phyloP scores from a whole-genome alignment of 148 eudicot species.

The Vaccinium corymbosum region DNA sequence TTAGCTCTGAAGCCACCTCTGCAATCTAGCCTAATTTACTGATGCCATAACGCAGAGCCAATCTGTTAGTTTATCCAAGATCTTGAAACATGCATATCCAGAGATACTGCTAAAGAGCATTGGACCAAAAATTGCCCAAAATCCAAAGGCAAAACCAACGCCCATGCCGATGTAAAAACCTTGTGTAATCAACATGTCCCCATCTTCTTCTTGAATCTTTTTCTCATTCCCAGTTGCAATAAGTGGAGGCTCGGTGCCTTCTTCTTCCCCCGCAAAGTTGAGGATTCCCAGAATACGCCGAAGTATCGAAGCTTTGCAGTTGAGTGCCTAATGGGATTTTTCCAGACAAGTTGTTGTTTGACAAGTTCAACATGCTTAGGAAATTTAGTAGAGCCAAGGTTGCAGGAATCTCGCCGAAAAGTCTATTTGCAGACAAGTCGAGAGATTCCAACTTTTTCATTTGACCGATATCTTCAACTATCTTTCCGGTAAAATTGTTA shows the following conservation, averaged over 20 bases:
- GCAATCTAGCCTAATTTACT: background rate
- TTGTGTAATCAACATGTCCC: background rate
- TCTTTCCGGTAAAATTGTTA: conserved; percentile 20
- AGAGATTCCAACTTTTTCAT: conserved; percentile 21
- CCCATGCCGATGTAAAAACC: conserved; percentile 13
- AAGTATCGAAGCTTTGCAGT: conserved; percentile 22
- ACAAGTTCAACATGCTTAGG: conserved; percentile 25
- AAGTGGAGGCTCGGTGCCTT: background rate
- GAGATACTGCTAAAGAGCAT: background rate
- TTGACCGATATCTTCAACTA: conserved; percentile 18
- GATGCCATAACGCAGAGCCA: background rate
- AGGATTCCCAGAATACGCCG: conserved; percentile 22
- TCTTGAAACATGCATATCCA: conserved; percentile 4
- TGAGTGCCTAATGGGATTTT: conserved; percentile 29
- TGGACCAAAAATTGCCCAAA: conserved; percentile 11
- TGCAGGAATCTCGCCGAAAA: conserved; percentile 27
- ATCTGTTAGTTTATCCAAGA: background rate
- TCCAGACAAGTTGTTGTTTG: conserved; percentile 25
- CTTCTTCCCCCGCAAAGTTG: conserved; percentile 22
- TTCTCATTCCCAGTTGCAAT: too few relatives aligned
- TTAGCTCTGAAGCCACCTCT: background rate
- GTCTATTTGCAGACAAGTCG: conserved; percentile 24
- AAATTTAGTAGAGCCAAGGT: conserved; percentile 16
- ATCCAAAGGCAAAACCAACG: conserved; percentile 14
- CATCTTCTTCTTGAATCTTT: background rate